These are phyloP conservation scores for Oryza meridionalis DNA, from an alignment of 176 grass and related monocot genomes.

Conservation along the genomic window DNA sequence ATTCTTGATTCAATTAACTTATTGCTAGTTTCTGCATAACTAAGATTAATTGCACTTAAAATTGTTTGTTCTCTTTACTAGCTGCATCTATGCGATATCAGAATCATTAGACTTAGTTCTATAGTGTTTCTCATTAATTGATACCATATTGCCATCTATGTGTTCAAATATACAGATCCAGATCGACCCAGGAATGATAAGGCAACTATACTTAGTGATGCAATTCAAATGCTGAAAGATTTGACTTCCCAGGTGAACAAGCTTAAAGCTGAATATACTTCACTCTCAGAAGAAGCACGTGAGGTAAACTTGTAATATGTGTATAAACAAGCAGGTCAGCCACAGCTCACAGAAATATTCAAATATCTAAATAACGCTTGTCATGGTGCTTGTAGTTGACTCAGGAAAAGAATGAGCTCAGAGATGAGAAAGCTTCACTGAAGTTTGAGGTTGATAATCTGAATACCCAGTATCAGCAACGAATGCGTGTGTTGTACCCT, in stretches of 20 bases:
- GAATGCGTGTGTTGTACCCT: conserved; percentile 62
- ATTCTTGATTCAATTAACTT: not conserved
- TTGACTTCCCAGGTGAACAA: conserved; percentile 76
- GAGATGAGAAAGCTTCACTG: conserved; percentile 80
- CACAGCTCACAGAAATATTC: not conserved
- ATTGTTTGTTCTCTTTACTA: conserved; percentile 1
- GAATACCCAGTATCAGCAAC: conserved; percentile 75
- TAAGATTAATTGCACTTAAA: conserved; percentile 11
- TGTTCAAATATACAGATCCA: conserved; percentile 66
- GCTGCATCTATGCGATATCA: conserved; percentile 8
- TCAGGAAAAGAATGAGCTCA: conserved; percentile 87
- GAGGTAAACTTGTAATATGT: conserved; percentile 66
- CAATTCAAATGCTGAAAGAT: conserved; percentile 83
- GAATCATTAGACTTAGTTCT: not conserved
- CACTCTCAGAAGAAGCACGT: conserved; percentile 76
- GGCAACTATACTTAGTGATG: conserved; percentile 74
- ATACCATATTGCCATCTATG: conserved; percentile 9
- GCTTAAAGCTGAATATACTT: conserved; percentile 79
- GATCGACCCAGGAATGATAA: conserved; percentile 88
- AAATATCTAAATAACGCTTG: conserved; percentile 21
- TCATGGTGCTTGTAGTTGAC: conserved; percentile 58
- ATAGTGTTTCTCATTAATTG: conserved; percentile 22
- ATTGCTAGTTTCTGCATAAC: conserved; percentile 22
- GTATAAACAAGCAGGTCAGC: conserved; percentile 28
- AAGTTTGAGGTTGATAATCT: conserved; percentile 82